Evolutionary conservation across 345 rosid species (phyloP), one percentile per base, ranked within the genome.

Genomic region (Punica granatum): DNA sequence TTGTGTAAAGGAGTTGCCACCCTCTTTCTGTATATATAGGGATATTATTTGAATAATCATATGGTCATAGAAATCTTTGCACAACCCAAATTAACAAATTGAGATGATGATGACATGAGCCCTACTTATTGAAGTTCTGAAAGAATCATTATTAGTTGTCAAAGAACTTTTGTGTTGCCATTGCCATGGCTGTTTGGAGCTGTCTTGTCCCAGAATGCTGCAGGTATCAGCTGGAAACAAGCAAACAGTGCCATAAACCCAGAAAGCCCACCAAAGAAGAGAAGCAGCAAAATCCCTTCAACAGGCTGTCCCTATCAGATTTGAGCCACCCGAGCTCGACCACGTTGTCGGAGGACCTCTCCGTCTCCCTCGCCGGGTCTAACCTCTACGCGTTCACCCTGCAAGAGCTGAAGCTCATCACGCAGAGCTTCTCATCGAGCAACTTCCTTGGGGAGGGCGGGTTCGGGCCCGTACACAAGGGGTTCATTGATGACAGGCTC

Each of bases 381-480:
- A 84, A 92, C 44, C 87, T 92, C 65, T 92, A 88, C n/a, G 75
- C 60, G 0, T 92, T 92, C 42, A 85, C 88, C 14, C 77, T 78
- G 7, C 79, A 78, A 3, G 98, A 92, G 86, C 83, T 92, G 53
- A 92, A 84, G 77, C 70, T 90, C 72, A 83, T 86, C 65, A 92
- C 98, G 0, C 95, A 92, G 68, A 78, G 76, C 81, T 92, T 86
- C 64, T 84, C 98, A 0, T 75, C 91, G 0, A 75, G 81, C 12
- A 92, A 85, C 72, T 88, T 92, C 59, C 70, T 92, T 0, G 98
- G 98, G 0, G 95, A 88, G 76, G 98, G 98, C 34, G 98, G 98
- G 70, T 92, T 92, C 28, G 98, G 98, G 43, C 91, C 84, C 0
- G 98, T 92, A 43, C 90, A 92, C 30, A 92, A 92, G 48, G 98